phyloP scores from a whole-genome alignment of 78 protist species.

The Diacronema lutheri region DNA sequence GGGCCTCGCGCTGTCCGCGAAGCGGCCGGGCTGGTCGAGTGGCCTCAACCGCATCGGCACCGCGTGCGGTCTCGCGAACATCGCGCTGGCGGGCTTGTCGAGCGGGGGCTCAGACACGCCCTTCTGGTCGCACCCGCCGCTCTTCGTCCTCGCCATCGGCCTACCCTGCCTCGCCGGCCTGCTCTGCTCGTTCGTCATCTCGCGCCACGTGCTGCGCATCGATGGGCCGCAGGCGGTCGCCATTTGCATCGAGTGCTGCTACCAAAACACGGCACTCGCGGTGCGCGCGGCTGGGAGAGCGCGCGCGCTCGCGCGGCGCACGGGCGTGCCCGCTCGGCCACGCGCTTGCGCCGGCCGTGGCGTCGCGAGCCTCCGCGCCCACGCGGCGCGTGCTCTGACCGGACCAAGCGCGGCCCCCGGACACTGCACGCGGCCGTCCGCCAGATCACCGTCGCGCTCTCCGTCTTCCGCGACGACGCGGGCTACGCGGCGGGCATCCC shows the following conservation, averaged over 20 bases:
- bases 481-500: too few relatives aligned
- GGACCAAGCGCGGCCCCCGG: too few relatives aligned
- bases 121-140: background rate
- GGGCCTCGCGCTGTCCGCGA: background rate
- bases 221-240: background rate
- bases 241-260: slow-evolving; percentile 23
- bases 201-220: too few relatives aligned
- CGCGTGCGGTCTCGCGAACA: too few relatives aligned
- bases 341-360: too few relatives aligned
- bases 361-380: too few relatives aligned
- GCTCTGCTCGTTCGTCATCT: background rate
- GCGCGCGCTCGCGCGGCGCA: too few relatives aligned
- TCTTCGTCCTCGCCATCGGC: background rate
- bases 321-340: too few relatives aligned
- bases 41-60: background rate
- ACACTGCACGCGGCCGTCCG: too few relatives aligned
- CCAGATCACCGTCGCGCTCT: background rate
- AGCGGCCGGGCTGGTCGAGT: background rate
- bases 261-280: slow-evolving; percentile 14
- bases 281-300: too few relatives aligned
- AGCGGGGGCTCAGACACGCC: background rate
- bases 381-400: too few relatives aligned
- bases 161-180: background rate
- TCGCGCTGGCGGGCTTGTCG: background rate
- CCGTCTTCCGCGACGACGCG: background rate